A percentile compares a stretch with the other conserved stretches of the same genome.
Conservation (phyloP, 2,329 filamentous ascomycete species). For the Colletotrichum liriopes region DNA sequence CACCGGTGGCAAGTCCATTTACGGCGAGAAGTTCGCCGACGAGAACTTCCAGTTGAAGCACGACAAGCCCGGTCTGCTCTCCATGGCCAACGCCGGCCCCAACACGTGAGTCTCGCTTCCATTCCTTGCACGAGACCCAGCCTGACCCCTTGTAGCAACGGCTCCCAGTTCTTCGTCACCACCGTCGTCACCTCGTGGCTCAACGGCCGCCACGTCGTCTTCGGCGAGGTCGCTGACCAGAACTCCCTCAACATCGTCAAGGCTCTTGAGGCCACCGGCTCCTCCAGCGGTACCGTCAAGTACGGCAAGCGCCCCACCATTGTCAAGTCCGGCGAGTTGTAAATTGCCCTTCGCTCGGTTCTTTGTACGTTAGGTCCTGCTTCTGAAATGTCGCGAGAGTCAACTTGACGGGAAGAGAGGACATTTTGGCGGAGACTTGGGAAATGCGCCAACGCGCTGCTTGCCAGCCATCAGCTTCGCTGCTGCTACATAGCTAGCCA, state of each 20-base stretch:
- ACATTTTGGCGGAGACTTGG: slow-evolving; percentile 31
- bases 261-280: slow-evolving; percentile 74
- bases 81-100: slow-evolving; percentile 95
- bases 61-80: slow-evolving; percentile 82
- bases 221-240: slow-evolving; percentile 78
- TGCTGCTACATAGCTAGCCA: slow-evolving; percentile 34
- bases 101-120: slow-evolving; percentile 78
- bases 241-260: slow-evolving; percentile 69
- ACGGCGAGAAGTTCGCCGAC: slow-evolving; percentile 93
- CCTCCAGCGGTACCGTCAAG: slow-evolving; percentile 68
- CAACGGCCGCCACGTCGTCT: slow-evolving; percentile 87
- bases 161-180: slow-evolving; percentile 98
- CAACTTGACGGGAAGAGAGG: slow-evolving; percentile 14
- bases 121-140: neutral
- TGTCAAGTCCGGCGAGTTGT: slow-evolving; percentile 66
- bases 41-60: slow-evolving; percentile 91
- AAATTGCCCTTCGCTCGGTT: slow-evolving; percentile 49
- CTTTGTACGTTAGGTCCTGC: slow-evolving; percentile 45
- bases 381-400: slow-evolving; percentile 31
- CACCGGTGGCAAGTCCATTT: slow-evolving; percentile 94
- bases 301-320: slow-evolving; percentile 73
- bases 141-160: slow-evolving; percentile 80
- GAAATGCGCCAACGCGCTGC: slow-evolving; percentile 25
- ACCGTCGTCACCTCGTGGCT: slow-evolving; percentile 92
- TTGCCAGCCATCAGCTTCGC: slow-evolving; percentile 15